These are phyloP conservation scores for Monosporascus cannonballus DNA, from an alignment of 2,329 filamentous ascomycete genomes.

Conservation along the genomic window DNA sequence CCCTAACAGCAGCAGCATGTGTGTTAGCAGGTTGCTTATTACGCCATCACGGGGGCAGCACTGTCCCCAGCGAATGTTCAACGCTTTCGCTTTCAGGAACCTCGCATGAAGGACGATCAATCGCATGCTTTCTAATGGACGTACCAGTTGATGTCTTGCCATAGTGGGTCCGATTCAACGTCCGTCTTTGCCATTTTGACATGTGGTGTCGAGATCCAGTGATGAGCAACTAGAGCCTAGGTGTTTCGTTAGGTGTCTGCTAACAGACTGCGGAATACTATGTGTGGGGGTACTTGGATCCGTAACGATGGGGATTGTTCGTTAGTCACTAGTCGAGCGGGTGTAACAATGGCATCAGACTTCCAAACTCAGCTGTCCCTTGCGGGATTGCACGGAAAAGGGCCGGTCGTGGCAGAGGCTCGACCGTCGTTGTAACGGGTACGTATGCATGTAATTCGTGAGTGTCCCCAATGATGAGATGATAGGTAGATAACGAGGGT, in stretches of 20 bases:
- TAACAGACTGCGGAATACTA: neutral
- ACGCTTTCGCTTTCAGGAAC: neutral
- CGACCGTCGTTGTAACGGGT: too few relatives aligned
- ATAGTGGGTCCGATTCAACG: constrained; percentile 54
- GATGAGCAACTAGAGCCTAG: constrained; percentile 16
- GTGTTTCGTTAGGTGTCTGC: neutral
- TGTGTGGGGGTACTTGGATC: neutral
- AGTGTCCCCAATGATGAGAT: too few relatives aligned
- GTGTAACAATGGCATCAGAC: constrained; percentile 8
- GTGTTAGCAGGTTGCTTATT: constrained; percentile 15
- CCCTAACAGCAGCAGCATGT: constrained; percentile 38
- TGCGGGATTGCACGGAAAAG: too few relatives aligned
- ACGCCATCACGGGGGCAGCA: constrained; percentile 3
- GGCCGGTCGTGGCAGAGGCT: too few relatives aligned
- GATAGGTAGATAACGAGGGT: too few relatives aligned
- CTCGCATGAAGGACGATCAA: neutral
- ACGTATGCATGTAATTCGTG: too few relatives aligned
- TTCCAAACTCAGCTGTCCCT: neutral
- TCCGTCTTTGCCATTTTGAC: constrained; percentile 34
- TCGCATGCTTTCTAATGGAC: constrained; percentile 23
- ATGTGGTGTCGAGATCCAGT: constrained; percentile 19
- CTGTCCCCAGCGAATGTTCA: neutral
- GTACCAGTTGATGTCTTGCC: constrained; percentile 73
- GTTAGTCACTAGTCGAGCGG: constrained; percentile 1
- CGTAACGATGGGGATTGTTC: neutral